These are phyloP conservation scores for Xanthoconium purpureum DNA, from an alignment of 768 basidiomycete genomes.

Conservation along the genomic window DNA sequence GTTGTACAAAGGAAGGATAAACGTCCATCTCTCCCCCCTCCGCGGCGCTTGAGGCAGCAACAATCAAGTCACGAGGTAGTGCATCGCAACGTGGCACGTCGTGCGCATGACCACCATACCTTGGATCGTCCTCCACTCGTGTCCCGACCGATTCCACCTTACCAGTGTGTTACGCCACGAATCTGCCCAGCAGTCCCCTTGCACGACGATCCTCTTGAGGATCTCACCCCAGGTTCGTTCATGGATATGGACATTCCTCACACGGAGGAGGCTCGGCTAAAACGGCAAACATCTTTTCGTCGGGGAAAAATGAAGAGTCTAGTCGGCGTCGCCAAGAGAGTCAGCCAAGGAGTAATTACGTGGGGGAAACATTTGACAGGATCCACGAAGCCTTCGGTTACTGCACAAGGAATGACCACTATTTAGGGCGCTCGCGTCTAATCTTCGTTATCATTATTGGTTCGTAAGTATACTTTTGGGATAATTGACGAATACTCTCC, in stretches of 20 bases:
- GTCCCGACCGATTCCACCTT: background rate
- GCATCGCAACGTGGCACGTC: background rate
- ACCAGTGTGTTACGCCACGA: background rate
- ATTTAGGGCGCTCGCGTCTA: background rate
- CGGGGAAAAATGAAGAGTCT: slow-evolving; percentile 20
- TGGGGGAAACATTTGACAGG: slow-evolving; percentile 31
- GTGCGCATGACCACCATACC: slow-evolving; percentile 3
- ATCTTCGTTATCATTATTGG: slow-evolving; percentile 8
- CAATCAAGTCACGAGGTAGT: slow-evolving; percentile 5
- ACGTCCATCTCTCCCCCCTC: slow-evolving; percentile 23
- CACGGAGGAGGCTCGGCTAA: background rate
- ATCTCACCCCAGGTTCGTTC: slow-evolving; percentile 21
- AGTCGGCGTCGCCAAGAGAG: slow-evolving; percentile 20
- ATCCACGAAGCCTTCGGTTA: slow-evolving; percentile 5
- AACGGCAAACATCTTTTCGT: slow-evolving; percentile 15
- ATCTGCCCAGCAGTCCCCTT: background rate
- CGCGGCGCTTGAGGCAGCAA: slow-evolving; percentile 12
- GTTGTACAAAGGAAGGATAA: slow-evolving; percentile 5
- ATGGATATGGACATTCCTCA: slow-evolving; percentile 34
- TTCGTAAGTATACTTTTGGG: slow-evolving; percentile 7
- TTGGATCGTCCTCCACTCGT: slow-evolving; percentile 7
- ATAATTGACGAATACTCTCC: background rate
- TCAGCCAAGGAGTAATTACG: slow-evolving; percentile 28
- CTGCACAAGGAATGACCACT: background rate
- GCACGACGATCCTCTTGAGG: background rate